Evolutionary conservation across 129 eudicot species (phyloP), one percentile per base, ranked within the genome.

Genomic region (Helianthus annuus): DNA sequence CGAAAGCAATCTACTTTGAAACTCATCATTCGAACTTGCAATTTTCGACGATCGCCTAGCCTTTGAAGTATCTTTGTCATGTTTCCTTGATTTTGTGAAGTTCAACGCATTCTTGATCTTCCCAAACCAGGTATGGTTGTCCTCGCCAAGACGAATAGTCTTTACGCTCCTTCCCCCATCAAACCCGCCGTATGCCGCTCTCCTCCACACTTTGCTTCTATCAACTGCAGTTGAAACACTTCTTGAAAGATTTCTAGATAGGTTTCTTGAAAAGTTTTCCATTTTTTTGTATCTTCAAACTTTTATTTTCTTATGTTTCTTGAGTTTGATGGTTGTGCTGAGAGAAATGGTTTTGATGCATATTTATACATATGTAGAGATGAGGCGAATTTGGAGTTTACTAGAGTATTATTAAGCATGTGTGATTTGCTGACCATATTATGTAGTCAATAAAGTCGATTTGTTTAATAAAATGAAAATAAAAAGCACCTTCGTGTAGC

Each of bases 141-240:
- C 70, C 48, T 76, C 64, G 36, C 75, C 80, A 48, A 76, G 80
- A 48, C 34, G 75, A 22, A 68, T 34, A 5, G 38, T 68, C 53
- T 29, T 77, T 51, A 77, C 45, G 64, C 81, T 77, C 49, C 81
- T 77, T 16, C 75, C 56, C 5, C 81, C 76, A 42, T 77, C 76
- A 51, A 77, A 77, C 38, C 65, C 71, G 52, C 76, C 64, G 0
- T 60, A 27, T 3, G 76, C 6, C 1, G 57, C 38, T 60, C 81
- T 69, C 49, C 81, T 69, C 81, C 81, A 77, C 15, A 70, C 45
- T 48, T 29, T 69, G 32, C 69, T 77, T 69, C 70, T 68, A 40
- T 60, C 81, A 48, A 13, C 64, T 0, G 68, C 59, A 48, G 19
- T 59, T 6, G 75, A 76, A 58, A 59, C 64, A 60, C 81, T 77